Percentiles rank a stretch among this genome's conserved stretches.
These are phyloP conservation scores for Lathyrus tuberosus DNA, from an alignment of 306 rosid genomes.

Conservation along the genomic window DNA sequence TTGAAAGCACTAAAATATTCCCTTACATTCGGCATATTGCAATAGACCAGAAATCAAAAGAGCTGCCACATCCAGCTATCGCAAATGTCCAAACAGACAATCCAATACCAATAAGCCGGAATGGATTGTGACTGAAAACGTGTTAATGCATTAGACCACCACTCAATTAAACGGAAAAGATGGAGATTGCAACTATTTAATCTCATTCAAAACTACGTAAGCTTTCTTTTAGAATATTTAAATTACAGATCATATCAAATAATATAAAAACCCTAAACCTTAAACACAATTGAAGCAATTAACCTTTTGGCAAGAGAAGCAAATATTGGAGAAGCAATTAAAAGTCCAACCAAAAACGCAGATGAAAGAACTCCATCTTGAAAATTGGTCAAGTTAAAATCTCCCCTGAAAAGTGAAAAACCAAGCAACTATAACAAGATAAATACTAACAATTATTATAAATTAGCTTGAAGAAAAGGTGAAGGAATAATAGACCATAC, in stretches of 20 bases:
- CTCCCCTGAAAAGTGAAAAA: constrained; percentile 63
- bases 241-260: neutral
- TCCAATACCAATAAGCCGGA: constrained; percentile 96
- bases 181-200: constrained; percentile 9
- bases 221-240: neutral
- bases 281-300: constrained; percentile 8
- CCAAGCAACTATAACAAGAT: neutral
- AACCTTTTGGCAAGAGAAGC: constrained; percentile 89
- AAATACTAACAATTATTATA: neutral
- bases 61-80: constrained; percentile 76
- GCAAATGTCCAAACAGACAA: constrained; percentile 94
- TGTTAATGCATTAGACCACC: constrained; percentile 33
- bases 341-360: constrained; percentile 97
- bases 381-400: constrained; percentile 82
- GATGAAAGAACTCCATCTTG: constrained; percentile 91
- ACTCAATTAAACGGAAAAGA: constrained; percentile 18
- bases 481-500: constrained; percentile 54
- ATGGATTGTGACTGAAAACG: constrained; percentile 81
- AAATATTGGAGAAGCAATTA: constrained; percentile 85
- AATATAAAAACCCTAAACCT: constrained; percentile 11
- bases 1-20: constrained; percentile 24
- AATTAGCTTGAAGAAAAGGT: too few relatives aligned
- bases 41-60: constrained; percentile 90
- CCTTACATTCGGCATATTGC: constrained; percentile 83
- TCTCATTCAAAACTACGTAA: constrained; percentile 21